Evolutionary conservation across 176 grass and related monocot genomes (phyloP).

Genomic region (Neostapfia colusana): DNA sequence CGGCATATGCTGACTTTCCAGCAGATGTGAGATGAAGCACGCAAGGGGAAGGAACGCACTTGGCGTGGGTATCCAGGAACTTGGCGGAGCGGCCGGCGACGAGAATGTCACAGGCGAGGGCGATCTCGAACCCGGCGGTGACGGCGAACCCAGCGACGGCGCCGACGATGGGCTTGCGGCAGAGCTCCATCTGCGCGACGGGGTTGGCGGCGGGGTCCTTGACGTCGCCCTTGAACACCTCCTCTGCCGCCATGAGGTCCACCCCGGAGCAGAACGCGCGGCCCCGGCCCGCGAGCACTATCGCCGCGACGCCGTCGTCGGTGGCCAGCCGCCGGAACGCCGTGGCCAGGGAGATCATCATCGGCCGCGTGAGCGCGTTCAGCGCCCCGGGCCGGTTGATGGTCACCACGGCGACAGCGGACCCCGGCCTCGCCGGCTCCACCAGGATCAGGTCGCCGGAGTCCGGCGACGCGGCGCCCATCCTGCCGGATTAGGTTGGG

Average conservation of each 20-base stretch:
- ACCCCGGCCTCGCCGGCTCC: conserved; percentile 42
- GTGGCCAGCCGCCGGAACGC: conserved; percentile 62
- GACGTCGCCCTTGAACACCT: conserved; percentile 95
- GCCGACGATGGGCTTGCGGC: conserved; percentile 80
- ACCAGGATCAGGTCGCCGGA: conserved; percentile 70
- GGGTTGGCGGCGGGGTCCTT: conserved; percentile 63
- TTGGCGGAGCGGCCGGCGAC: conserved; percentile 77
- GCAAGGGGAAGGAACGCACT: conserved; percentile 36
- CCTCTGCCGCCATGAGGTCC: conserved; percentile 73
- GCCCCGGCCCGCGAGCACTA: conserved; percentile 67
- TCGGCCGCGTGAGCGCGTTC: conserved; percentile 84
- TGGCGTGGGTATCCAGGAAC: conserved; percentile 89
- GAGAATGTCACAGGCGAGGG: conserved; percentile 79
- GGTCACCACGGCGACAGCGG: conserved; percentile 69
- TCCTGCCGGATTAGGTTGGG: not conserved
- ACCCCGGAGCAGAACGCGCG: conserved; percentile 92
- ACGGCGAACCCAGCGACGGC: conserved; percentile 79
- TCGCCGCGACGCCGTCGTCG: conserved; percentile 58
- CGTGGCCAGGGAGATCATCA: conserved; percentile 66
- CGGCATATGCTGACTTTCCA: not conserved
- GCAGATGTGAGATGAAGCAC: conserved; percentile 5
- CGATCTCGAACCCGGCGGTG: conserved; percentile 89
- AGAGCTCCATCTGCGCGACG: conserved; percentile 72
- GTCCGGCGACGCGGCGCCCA: conserved; percentile 36
- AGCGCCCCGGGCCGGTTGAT: conserved; percentile 89